phyloP scores from a whole-genome alignment of 345 rosid species.

The Citrus glauca region DNA sequence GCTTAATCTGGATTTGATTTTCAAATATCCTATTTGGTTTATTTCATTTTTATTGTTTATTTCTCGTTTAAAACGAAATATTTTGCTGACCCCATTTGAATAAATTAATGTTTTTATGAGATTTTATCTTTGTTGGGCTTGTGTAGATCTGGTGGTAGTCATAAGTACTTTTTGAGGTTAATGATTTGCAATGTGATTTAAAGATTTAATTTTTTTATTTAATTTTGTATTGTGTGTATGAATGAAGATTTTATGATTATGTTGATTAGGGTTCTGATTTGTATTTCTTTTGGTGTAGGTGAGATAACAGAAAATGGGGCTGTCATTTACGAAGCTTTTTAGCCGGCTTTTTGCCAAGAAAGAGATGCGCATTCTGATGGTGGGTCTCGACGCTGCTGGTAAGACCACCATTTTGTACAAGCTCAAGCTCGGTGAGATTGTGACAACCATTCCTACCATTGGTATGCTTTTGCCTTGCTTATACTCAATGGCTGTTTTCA shows the following conservation, averaged over 20 bases:
- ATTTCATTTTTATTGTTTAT: background rate
- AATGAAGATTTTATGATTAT: background rate
- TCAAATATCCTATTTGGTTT: background rate
- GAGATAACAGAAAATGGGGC: slow-evolving; percentile 43
- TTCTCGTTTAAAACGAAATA: background rate
- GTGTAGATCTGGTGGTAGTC: background rate
- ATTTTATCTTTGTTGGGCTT: background rate
- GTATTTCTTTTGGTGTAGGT: background rate
- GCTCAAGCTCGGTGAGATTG: slow-evolving; percentile 74
- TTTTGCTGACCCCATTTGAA: background rate
- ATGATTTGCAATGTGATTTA: background rate
- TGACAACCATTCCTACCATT: slow-evolving; percentile 71
- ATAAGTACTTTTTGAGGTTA: background rate
- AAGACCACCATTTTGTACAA: slow-evolving; percentile 75
- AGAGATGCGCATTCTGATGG: slow-evolving; percentile 38
- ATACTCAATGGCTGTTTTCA: background rate
- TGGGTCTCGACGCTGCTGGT: slow-evolving; percentile 37
- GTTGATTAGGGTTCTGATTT: background rate
- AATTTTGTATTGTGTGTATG: background rate
- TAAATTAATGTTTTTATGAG: background rate
- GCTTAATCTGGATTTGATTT: background rate
- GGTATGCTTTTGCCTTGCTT: slow-evolving; percentile 29
- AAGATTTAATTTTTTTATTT: background rate
- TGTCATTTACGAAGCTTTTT: slow-evolving; percentile 61
- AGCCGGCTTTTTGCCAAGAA: slow-evolving; percentile 57